Conservation (phyloP, 768 basidiomycete genomes). For the Phanerochaete carnosa region DNA sequence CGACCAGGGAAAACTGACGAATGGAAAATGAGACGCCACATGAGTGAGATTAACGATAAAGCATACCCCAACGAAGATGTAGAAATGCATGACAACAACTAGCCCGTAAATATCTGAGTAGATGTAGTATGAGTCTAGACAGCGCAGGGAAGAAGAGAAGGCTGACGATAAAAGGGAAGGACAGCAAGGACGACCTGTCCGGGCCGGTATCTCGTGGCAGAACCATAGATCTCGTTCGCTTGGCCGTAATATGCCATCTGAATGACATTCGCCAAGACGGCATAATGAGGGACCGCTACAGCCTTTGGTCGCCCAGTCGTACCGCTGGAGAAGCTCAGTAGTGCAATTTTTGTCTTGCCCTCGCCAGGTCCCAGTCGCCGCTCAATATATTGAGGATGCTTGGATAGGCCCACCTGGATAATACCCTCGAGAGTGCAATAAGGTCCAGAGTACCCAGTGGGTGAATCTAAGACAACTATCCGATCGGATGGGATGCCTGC, state of each 20-base stretch:
- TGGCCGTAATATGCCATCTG: conserved; percentile 22
- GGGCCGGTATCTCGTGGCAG: conserved; percentile 35
- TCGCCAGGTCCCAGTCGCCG: conserved; percentile 52
- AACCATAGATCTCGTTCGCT: conserved; percentile 28
- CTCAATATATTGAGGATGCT: conserved; percentile 43
- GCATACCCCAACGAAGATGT: conserved; percentile 26
- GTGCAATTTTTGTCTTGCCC: conserved; percentile 65
- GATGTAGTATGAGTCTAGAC: neutral
- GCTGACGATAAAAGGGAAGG: conserved; percentile 27
- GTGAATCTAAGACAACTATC: conserved; percentile 22
- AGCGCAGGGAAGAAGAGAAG: too few species aligned
- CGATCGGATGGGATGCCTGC: conserved; percentile 20
- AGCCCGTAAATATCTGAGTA: conserved; percentile 43
- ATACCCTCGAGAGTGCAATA: conserved; percentile 42
- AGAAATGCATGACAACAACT: conserved; percentile 26
- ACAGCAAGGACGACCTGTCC: conserved; percentile 55
- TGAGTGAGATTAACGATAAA: neutral
- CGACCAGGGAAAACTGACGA: conserved; percentile 27
- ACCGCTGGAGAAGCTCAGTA: conserved; percentile 71
- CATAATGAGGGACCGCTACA: conserved; percentile 38
- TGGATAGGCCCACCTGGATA: conserved; percentile 44
- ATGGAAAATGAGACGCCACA: too few species aligned
- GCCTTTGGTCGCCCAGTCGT: conserved; percentile 74
- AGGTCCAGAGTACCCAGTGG: conserved; percentile 7
- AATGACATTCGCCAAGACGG: conserved; percentile 31